Percentiles rank a stretch among this genome's conserved stretches.
Evolutionary conservation across 345 rosid genomes (phyloP).

Genomic region (Ceriops zippeliana): DNA sequence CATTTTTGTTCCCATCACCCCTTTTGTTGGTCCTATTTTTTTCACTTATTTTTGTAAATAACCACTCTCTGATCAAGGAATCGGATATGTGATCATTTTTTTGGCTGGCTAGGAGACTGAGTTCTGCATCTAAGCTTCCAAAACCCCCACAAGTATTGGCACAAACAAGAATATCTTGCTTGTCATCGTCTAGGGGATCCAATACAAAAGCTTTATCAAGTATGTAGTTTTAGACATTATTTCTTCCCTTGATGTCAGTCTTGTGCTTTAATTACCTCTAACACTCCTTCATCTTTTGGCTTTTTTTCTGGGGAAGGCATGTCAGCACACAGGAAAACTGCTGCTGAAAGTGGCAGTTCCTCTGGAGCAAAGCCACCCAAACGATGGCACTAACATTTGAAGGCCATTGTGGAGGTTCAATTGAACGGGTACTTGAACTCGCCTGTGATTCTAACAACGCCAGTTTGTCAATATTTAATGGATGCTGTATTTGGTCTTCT

Average conservation of each 20-base stretch:
- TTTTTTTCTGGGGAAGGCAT: background rate
- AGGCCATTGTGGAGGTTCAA: background rate
- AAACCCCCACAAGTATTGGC: constrained; percentile 44
- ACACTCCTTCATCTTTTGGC: background rate
- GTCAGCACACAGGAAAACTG: constrained; percentile 37
- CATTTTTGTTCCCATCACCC: no score
- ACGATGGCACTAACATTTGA: constrained; percentile 26
- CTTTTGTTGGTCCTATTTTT: no score
- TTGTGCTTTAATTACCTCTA: background rate
- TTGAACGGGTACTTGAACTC: constrained; percentile 3
- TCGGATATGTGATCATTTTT: background rate
- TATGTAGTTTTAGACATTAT: constrained; percentile 25
- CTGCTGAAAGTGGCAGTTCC: constrained; percentile 25
- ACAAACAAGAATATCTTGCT: constrained; percentile 47
- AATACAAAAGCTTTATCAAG: constrained; percentile 50
- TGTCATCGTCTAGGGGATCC: constrained; percentile 46
- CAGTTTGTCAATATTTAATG: background rate
- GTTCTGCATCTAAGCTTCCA: constrained; percentile 49
- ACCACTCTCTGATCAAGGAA: background rate
- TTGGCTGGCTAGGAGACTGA: constrained; percentile 25
- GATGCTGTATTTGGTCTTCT: no score
- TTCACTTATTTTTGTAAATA: background rate
- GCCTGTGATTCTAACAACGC: background rate
- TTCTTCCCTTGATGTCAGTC: background rate
- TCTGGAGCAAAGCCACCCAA: constrained; percentile 34